Percentiles rank a stretch among this genome's conserved stretches.
Evolutionary conservation across 495 filamentous ascomycete species (phyloP).

Genomic region (Collariella sp.): DNA sequence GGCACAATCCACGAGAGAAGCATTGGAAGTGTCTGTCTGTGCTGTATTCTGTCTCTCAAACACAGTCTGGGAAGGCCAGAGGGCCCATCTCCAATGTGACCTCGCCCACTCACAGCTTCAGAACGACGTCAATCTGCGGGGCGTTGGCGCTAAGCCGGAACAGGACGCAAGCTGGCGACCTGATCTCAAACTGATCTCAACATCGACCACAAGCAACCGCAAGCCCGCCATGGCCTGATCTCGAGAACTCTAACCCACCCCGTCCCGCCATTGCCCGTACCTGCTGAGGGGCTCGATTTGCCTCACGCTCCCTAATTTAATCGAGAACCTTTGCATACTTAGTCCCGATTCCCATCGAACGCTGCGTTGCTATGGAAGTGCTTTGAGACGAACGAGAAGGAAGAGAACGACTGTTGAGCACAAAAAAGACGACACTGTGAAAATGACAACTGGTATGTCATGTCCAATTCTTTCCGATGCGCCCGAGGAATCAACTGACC

Average conservation of each 20-base stretch:
- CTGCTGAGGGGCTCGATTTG: too few species aligned
- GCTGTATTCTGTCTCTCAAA: too few species aligned
- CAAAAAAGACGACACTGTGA: background rate
- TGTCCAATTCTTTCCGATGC: background rate
- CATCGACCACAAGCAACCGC: background rate
- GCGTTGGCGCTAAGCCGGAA: background rate
- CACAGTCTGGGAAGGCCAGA: too few species aligned
- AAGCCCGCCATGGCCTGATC: conserved; percentile 5
- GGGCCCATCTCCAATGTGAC: background rate
- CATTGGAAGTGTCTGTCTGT: too few species aligned
- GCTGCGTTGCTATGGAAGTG: background rate
- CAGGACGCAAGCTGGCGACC: background rate
- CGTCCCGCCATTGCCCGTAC: background rate
- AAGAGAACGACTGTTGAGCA: background rate
- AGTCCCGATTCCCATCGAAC: background rate
- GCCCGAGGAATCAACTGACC: conserved; percentile 6
- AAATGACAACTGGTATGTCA: conserved; percentile 9
- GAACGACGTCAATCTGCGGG: background rate
- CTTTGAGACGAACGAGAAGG: background rate
- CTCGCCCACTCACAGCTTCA: background rate
- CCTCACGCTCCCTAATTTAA: background rate
- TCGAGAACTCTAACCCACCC: background rate
- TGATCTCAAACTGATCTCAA: background rate
- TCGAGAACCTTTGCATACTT: background rate
- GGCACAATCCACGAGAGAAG: too few species aligned